Conservation (phyloP, 83 land plant genomes). For the Picea mariana region DNA sequence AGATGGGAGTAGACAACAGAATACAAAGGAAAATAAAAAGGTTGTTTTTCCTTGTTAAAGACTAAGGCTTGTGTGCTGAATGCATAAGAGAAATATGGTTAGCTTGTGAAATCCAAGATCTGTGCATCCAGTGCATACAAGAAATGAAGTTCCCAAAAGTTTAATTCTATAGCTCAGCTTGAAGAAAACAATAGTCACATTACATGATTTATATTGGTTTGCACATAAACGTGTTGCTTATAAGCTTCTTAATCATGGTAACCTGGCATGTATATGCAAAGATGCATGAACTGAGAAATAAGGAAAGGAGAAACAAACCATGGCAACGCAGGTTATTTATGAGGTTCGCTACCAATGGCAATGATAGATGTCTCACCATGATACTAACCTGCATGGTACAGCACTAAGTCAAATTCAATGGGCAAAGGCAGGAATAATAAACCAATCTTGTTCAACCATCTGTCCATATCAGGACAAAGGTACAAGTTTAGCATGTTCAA, state of each 20-base stretch:
- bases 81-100: too few species aligned
- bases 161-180: background rate
- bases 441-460: too few species aligned
- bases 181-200: background rate
- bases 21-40: conserved; percentile 1
- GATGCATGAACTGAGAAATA: background rate
- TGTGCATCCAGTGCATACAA: background rate
- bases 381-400: conserved; percentile 41
- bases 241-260: background rate
- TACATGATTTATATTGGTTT: background rate
- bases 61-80: background rate
- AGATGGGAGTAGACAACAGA: background rate
- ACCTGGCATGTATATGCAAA: background rate
- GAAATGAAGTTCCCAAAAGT: background rate
- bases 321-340: conserved; percentile 56
- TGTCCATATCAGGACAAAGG: too few species aligned
- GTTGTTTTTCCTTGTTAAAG: background rate
- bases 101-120: background rate
- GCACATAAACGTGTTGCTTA: background rate
- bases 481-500: too few species aligned
- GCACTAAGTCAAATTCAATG: background rate
- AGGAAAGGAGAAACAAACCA: conserved; percentile 28
- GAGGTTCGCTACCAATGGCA: conserved; percentile 43
- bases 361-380: conserved; percentile 55
- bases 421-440: background rate